Evolutionary conservation across 495 filamentous ascomycete species (phyloP).

Genomic region (Xylaria cubensis): DNA sequence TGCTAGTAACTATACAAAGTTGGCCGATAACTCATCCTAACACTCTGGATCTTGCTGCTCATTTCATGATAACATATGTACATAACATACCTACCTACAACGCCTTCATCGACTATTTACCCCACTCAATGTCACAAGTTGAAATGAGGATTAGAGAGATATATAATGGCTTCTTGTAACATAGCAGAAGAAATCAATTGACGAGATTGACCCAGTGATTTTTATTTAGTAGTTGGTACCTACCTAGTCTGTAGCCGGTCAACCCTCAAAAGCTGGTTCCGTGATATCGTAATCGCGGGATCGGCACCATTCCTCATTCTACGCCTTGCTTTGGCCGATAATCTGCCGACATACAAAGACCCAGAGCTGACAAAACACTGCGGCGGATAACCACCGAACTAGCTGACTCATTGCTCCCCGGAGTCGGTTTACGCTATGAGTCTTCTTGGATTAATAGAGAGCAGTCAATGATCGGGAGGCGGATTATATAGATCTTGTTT

Average conservation of each 20-base stretch:
- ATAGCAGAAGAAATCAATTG: neutral
- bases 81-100: no score
- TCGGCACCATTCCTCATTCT: constrained; percentile 13
- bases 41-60: no score
- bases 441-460: neutral
- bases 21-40: neutral
- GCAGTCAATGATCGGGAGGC: neutral
- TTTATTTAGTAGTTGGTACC: neutral
- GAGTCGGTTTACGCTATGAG: neutral
- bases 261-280: neutral
- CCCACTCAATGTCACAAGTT: no score
- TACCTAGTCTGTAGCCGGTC: neutral
- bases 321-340: neutral
- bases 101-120: no score
- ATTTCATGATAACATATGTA: no score
- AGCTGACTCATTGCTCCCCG: neutral
- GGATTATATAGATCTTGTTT: neutral
- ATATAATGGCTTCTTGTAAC: neutral
- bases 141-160: neutral
- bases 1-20: neutral
- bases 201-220: neutral
- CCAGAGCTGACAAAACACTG: neutral
- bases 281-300: neutral
- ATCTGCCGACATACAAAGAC: constrained; percentile 8
- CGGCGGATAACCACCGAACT: neutral